Conservation (phyloP, 805 yeast genomes). For the Blastobotrys chiropterorum region DNA sequence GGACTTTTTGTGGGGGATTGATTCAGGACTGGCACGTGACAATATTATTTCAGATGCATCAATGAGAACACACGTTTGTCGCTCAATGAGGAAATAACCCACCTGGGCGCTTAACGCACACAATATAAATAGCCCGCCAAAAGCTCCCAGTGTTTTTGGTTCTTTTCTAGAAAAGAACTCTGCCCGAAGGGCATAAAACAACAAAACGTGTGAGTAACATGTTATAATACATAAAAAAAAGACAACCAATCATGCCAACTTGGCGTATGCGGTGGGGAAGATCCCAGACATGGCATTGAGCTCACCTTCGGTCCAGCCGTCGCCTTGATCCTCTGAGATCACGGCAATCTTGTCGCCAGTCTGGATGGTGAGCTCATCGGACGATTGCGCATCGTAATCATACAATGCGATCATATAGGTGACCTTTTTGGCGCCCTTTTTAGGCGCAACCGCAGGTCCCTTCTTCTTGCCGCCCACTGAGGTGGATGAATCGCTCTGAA, state of each 20-base stretch:
- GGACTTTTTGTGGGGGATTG: too few species aligned
- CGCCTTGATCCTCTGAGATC: conserved; percentile 58
- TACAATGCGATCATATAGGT: conserved; percentile 56
- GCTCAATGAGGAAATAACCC: too few species aligned
- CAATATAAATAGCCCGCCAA: too few species aligned
- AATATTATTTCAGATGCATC: too few species aligned
- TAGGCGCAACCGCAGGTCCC: conserved; percentile 80
- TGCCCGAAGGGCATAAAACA: background rate
- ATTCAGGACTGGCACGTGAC: too few species aligned
- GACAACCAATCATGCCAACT: conserved; percentile 7
- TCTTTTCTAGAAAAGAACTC: background rate
- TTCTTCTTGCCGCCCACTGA: conserved; percentile 33
- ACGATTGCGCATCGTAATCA: conserved; percentile 71
- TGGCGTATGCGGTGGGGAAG: conserved; percentile 74
- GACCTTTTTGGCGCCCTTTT: conserved; percentile 61
- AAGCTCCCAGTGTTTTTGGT: too few species aligned
- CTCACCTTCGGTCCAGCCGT: conserved; percentile 96
- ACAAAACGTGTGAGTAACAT: too few species aligned
- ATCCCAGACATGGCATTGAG: conserved; percentile 57
- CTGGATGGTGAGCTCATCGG: conserved; percentile 65
- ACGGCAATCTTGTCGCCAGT: conserved; percentile 72
- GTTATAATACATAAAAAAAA: background rate
- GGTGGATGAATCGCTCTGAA: conserved; percentile 12
- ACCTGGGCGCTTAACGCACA: too few species aligned
- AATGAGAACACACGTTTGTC: too few species aligned